phyloP scores from a whole-genome alignment of 202 grass and related monocot genomes.

The Hordeum pubiflorum region DNA sequence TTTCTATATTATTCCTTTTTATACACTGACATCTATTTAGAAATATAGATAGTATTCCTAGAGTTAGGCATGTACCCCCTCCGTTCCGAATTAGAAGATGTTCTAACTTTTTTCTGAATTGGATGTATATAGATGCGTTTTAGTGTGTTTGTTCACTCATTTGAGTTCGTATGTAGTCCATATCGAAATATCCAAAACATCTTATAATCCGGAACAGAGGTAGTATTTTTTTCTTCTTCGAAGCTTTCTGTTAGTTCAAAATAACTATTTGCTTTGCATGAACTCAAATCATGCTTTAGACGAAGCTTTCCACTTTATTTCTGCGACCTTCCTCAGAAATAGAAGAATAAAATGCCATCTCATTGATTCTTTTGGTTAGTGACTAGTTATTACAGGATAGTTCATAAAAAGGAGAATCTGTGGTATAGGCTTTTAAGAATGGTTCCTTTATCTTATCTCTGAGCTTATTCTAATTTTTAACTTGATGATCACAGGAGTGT shows the following conservation, averaged over 20 bases:
- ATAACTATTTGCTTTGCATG: not conserved
- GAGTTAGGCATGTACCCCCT: not conserved
- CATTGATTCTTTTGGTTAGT: not conserved
- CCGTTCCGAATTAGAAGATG: too few relatives aligned
- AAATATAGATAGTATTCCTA: too few relatives aligned
- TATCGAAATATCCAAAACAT: too few relatives aligned
- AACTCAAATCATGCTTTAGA: not conserved
- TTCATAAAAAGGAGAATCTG: not conserved
- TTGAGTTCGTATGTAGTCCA: too few relatives aligned
- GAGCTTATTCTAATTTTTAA: not conserved
- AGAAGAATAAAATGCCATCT: not conserved
- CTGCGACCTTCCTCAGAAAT: not conserved
- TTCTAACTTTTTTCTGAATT: too few relatives aligned
- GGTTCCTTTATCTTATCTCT: not conserved
- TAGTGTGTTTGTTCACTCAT: too few relatives aligned
- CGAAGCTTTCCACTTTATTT: not conserved
- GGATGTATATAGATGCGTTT: too few relatives aligned
- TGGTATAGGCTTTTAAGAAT: constrained; percentile 9
- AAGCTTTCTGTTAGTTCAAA: not conserved
- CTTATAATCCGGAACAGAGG: too few relatives aligned
- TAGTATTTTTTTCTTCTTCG: not conserved
- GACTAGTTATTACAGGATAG: not conserved
- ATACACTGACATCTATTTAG: not conserved
- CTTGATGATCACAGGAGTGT: constrained; percentile 57
- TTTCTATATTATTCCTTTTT: not conserved